A percentile compares a stretch with the other conserved stretches of the same genome.
Conservation (phyloP, 2,329 filamentous ascomycete genomes). For the Pestalotiopsis sp. region DNA sequence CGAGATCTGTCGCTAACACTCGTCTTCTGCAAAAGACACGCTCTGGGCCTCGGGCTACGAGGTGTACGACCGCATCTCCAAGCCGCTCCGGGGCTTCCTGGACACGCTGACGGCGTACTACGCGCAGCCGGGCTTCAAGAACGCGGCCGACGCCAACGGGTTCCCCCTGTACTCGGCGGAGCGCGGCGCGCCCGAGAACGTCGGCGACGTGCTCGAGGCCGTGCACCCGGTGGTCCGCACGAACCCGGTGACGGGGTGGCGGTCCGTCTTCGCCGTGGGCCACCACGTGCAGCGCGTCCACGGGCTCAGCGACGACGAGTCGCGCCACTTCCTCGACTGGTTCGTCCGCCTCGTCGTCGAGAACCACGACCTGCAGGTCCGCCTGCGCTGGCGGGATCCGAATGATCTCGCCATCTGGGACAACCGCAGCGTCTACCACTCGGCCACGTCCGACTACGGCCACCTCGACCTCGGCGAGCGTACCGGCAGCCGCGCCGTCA, state of each 20-base stretch:
- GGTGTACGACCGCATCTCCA: constrained; percentile 49
- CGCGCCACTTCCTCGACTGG: constrained; percentile 22
- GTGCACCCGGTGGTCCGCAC: constrained; percentile 60
- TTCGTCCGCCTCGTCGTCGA: constrained; percentile 27
- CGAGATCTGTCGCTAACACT: constrained; percentile 12
- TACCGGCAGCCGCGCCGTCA: constrained; percentile 47
- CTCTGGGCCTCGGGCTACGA: constrained; percentile 47
- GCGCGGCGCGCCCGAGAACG: constrained; percentile 56
- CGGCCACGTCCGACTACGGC: constrained; percentile 53
- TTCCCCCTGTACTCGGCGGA: constrained; percentile 47
- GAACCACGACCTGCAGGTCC: constrained; percentile 31
- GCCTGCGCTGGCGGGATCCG: constrained; percentile 33
- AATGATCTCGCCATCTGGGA: constrained; percentile 56
- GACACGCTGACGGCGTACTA: constrained; percentile 47
- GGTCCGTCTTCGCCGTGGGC: constrained; percentile 40
- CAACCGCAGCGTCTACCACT: constrained; percentile 55
- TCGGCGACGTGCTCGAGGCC: constrained; percentile 49
- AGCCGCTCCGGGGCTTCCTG: constrained; percentile 49
- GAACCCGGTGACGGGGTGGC: constrained; percentile 67
- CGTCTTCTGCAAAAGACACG: constrained; percentile 32
- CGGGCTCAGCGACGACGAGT: constrained; percentile 25
- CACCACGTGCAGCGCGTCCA: constrained; percentile 27
- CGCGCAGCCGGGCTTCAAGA: constrained; percentile 41
- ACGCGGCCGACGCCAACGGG: constrained; percentile 37
- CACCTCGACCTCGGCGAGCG: constrained; percentile 44